A percentile compares a stretch with the other conserved stretches of the same genome.
phyloP scores from a whole-genome alignment of 768 basidiomycete species.

The Gymnopilus dilepis region DNA sequence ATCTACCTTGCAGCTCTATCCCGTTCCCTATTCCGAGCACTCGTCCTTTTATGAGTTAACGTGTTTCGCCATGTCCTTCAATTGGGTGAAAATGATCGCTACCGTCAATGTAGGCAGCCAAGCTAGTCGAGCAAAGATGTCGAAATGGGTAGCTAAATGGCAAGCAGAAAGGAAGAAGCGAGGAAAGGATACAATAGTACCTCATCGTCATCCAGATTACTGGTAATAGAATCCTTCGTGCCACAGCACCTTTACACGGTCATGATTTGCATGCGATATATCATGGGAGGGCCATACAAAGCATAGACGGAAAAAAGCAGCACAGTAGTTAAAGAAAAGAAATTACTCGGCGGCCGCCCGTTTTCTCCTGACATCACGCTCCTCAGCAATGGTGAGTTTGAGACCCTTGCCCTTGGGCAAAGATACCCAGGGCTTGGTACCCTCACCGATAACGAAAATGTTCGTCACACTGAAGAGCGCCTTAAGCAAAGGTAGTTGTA shows the following conservation, averaged over 20 bases:
- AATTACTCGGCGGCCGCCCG: conserved; percentile 63
- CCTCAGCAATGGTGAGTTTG: conserved; percentile 96
- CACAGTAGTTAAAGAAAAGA: conserved; percentile 38
- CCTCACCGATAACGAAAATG: conserved; percentile 98
- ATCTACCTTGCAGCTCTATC: conserved; percentile 70
- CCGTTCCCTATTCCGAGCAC: conserved; percentile 94
- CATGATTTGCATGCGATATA: conserved; percentile 37
- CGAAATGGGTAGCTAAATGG: conserved; percentile 90
- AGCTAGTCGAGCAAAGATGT: conserved; percentile 81
- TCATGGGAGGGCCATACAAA: conserved; percentile 46
- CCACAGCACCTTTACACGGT: conserved; percentile 5
- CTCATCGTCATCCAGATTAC: conserved; percentile 51
- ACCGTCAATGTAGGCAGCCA: conserved; percentile 90
- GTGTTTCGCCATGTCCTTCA: conserved; percentile 89
- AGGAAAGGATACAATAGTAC: conserved; percentile 42
- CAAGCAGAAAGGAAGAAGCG: conserved; percentile 74
- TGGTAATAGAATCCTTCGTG: conserved; percentile 38
- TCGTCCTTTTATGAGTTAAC: conserved; percentile 95
- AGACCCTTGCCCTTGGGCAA: conserved; percentile 97
- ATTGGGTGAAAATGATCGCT: conserved; percentile 90
- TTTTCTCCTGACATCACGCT: conserved; percentile 92
- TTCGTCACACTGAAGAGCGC: conserved; percentile 75
- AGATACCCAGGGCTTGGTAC: conserved; percentile 94
- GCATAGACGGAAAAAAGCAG: conserved; percentile 36
- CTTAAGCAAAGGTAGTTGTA: not conserved